Conservation (phyloP, 257 asterid genomes). For the Scutellaria minor region DNA sequence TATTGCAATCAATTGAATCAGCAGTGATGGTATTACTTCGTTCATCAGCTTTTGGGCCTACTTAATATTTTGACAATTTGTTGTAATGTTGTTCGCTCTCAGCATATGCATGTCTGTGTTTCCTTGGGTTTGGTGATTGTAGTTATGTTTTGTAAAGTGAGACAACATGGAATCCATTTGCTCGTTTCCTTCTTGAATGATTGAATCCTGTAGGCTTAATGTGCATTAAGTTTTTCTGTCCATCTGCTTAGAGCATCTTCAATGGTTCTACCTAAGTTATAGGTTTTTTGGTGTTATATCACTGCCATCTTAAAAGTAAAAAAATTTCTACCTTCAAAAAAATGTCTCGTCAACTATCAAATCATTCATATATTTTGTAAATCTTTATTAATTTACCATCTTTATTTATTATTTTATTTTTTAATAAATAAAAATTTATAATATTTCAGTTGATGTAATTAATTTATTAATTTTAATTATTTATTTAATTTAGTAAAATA, state of each 20-base stretch:
- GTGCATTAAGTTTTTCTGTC: conserved; percentile 20
- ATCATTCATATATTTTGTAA: no score
- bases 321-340: no score
- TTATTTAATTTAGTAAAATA: no score
- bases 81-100: neutral
- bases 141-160: conserved; percentile 29
- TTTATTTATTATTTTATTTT: no score
- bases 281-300: neutral
- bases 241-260: neutral
- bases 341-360: no score
- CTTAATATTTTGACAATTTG: neutral
- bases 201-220: neutral
- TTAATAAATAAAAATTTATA: no score
- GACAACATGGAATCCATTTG: conserved; percentile 3
- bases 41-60: neutral
- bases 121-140: neutral
- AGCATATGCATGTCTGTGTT: neutral
- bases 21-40: conserved; percentile 28
- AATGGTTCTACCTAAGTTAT: neutral
- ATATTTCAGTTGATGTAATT: no score
- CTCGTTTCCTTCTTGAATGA: neutral
- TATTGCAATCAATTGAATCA: conserved; percentile 68
- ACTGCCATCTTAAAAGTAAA: no score
- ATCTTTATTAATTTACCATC: no score
- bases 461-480: no score